Percentiles rank a stretch among this genome's conserved stretches.
phyloP scores from a whole-genome alignment of 2,329 filamentous ascomycete species.

The Pleoardoris graminearum region DNA sequence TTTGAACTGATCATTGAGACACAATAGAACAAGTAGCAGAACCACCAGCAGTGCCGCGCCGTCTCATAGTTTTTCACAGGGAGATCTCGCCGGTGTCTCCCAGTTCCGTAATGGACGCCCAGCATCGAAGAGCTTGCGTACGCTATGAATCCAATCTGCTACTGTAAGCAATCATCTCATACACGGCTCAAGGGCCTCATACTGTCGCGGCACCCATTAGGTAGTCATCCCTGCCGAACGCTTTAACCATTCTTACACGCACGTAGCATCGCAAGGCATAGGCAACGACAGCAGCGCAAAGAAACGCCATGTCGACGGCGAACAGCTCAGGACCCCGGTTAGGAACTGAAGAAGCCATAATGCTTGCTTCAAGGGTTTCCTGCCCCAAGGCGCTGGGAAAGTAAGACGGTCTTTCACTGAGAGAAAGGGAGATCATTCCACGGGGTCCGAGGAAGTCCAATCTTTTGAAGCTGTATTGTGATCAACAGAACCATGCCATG shows the following conservation, averaged over 20 bases:
- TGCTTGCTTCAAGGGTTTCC: conserved; percentile 6
- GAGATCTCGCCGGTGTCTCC: conserved; percentile 33
- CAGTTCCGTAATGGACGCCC: conserved; percentile 37
- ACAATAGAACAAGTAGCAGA: conserved; percentile 41
- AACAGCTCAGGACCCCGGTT: conserved; percentile 40
- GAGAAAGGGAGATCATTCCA: not conserved
- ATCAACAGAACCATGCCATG: not conserved
- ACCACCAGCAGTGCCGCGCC: conserved; percentile 38
- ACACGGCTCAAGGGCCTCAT: not conserved
- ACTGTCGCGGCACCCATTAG: conserved; percentile 40
- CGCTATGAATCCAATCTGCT: conserved; percentile 27
- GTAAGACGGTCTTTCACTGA: not conserved
- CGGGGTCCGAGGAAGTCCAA: not conserved
- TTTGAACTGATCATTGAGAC: conserved; percentile 39
- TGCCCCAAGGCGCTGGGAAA: not conserved
- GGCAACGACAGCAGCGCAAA: conserved; percentile 28
- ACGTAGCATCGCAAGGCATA: conserved; percentile 37
- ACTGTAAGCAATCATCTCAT: conserved; percentile 14
- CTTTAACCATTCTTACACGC: conserved; percentile 38
- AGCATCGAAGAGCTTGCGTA: conserved; percentile 32
- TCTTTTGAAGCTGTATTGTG: not conserved
- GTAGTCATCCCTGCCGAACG: conserved; percentile 42
- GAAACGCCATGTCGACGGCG: conserved; percentile 34
- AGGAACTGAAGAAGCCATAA: conserved; percentile 30
- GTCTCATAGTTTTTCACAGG: conserved; percentile 21